These are phyloP conservation scores for Monosporozyma servazzii DNA, from an alignment of 805 yeast species.

Conservation along the genomic window DNA sequence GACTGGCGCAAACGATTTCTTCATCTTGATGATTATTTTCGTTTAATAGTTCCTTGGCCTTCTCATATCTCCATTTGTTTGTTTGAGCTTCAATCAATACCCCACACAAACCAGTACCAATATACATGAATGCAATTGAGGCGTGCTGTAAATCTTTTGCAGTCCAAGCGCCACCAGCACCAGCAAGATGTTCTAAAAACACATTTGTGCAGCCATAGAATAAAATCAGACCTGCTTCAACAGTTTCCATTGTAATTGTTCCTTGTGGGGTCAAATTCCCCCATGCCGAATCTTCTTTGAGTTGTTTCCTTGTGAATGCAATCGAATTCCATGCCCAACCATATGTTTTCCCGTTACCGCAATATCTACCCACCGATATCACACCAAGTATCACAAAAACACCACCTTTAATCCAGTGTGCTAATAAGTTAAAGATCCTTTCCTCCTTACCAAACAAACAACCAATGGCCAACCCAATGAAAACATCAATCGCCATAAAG, in stretches of 20 bases:
- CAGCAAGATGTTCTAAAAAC: conserved; percentile 80
- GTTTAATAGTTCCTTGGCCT: conserved; percentile 11
- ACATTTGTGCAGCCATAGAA: conserved; percentile 86
- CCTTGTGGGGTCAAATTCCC: conserved; percentile 31
- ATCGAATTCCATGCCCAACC: conserved; percentile 90
- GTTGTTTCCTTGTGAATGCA: conserved; percentile 21
- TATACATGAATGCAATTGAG: conserved; percentile 81
- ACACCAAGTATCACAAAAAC: conserved; percentile 73
- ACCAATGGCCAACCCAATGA: conserved; percentile 52
- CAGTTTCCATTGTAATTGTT: conserved; percentile 71
- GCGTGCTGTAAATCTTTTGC: conserved; percentile 86
- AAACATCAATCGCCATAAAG: conserved; percentile 47
- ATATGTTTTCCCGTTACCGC: conserved; percentile 63
- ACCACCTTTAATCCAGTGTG: conserved; percentile 95
- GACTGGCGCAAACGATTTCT: conserved; percentile 36
- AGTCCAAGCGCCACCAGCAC: conserved; percentile 73
- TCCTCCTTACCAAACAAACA: conserved; percentile 57
- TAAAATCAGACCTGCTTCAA: conserved; percentile 71
- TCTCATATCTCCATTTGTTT: conserved; percentile 45
- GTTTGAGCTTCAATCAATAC: conserved; percentile 65
- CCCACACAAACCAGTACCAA: conserved; percentile 92
- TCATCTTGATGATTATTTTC: conserved; percentile 3
- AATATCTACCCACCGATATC: conserved; percentile 73
- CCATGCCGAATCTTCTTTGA: conserved; percentile 3
- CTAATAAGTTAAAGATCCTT: conserved; percentile 70